Conservation (phyloP, 2,329 filamentous ascomycete genomes). For the Furcasterigmium sp. region DNA sequence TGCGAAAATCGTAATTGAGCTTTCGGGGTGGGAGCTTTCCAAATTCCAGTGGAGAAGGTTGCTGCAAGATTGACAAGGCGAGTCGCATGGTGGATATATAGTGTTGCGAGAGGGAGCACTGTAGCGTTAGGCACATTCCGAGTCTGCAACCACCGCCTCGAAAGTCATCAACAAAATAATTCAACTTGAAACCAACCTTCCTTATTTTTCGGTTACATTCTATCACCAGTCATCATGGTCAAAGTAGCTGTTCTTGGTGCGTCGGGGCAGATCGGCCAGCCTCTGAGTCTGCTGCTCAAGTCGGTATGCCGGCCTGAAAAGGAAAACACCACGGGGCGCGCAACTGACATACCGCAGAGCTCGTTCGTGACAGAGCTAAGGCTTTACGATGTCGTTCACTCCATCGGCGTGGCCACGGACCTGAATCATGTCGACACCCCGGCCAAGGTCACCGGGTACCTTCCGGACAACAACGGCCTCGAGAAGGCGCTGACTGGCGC, state of each 20-base stretch:
- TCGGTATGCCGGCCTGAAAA: constrained; percentile 1
- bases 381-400: constrained; percentile 11
- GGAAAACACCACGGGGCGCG: too few species aligned
- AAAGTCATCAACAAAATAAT: too few species aligned
- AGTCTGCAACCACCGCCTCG: too few species aligned
- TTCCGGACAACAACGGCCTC: constrained; percentile 57
- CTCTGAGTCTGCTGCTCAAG: constrained; percentile 6
- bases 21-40: too few species aligned
- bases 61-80: too few species aligned
- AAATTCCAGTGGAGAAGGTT: too few species aligned
- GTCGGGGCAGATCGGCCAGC: constrained; percentile 6
- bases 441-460: constrained; percentile 66
- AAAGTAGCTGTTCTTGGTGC: constrained; percentile 6
- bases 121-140: too few species aligned
- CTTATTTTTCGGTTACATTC: too few species aligned
- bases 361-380: constrained; percentile 8
- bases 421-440: constrained; percentile 77
- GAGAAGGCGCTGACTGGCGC: constrained; percentile 58
- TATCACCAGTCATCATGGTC: not conserved
- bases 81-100: too few species aligned
- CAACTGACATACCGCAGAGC: not conserved
- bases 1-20: too few species aligned
- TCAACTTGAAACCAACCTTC: too few species aligned
- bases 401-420: constrained; percentile 66
- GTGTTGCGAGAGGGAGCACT: too few species aligned